Evolutionary conservation across 2,329 filamentous ascomycete genomes (phyloP), one percentile per base, ranked within the genome.

Genomic region (Colletotrichum sp.): DNA sequence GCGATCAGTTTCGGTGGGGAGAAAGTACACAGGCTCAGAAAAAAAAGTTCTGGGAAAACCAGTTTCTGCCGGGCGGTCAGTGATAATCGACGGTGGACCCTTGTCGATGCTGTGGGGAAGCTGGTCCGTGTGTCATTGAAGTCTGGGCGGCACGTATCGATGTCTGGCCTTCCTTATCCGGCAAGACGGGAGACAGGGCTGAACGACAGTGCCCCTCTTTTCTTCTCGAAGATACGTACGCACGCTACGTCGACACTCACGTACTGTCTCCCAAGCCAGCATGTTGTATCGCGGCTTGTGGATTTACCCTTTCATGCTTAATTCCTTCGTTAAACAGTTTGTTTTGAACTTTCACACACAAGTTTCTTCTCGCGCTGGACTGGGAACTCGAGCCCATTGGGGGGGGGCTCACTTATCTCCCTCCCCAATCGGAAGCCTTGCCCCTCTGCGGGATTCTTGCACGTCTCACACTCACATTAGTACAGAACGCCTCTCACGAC

Each of bases 61-160:
- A 6, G 6, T 79, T 83, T 82, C 80, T 83, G 81, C 81, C 81
- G 76, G 80, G 81, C 81, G 81, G 81, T 83, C 71, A 66, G 6
- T 13, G 7, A 10, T 24, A 28, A 48, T 74, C 14, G 18, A 16
- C 7, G 10, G 24, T n/a, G 7, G 7, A 61, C 26, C 72, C 72
- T 24, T 74, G 68, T 16, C 26, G 16, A 30, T n/a, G 14, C 9
- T 34, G 4, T n/a, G 68, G 72, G 62, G 36, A 30, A 4, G 4
- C 1, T 32, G 28, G 10, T 30, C 55, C n/a, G 34, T 34, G 34
- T 43, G 4, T 21, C 18, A 4, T 30, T 9, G 30, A 52, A 26
- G 16, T n/a, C 43, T 21, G n/a, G 4, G 2, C 9, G 12, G 38
- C 28, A 74, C 69, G 69, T 75, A 59, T 43, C 28, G 14, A 26